A percentile compares a stretch with the other conserved stretches of the same genome.
Conservation (phyloP, 23 red algal species). For the Gracilaria caudata region DNA sequence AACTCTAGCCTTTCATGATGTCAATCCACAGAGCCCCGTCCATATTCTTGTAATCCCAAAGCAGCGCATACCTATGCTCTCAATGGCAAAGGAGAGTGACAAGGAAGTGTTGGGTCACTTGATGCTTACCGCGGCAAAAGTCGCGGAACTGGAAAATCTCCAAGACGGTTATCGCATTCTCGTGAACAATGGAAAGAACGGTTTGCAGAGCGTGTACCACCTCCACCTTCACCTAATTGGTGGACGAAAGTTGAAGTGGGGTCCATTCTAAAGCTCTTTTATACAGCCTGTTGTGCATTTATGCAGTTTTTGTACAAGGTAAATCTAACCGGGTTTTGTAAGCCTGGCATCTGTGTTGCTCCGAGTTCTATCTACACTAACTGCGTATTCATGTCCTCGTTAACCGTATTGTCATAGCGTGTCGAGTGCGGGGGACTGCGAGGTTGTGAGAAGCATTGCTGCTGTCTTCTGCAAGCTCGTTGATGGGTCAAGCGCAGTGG, state of each 20-base stretch:
- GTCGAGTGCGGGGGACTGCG: background rate
- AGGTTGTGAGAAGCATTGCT: conserved; percentile 37
- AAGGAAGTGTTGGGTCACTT: conserved; percentile 82
- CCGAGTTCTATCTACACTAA: background rate
- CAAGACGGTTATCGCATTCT: conserved; percentile 78
- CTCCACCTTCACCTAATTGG: conserved; percentile 92
- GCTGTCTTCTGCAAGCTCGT: conserved; percentile 26
- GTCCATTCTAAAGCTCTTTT: conserved; percentile 43
- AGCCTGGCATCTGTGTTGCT: background rate
- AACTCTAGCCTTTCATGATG: conserved; percentile 85
- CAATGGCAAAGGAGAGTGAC: conserved; percentile 56
- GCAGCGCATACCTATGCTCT: conserved; percentile 71
- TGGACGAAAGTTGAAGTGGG: conserved; percentile 79
- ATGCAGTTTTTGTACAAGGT: conserved; percentile 32
- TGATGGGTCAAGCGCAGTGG: background rate
- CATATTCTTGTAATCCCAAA: conserved; percentile 92
- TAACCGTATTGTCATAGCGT: conserved; percentile 12
- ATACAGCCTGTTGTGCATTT: conserved; percentile 10
- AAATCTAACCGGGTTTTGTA: background rate
- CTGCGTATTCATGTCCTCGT: background rate
- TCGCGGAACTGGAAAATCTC: conserved; percentile 69
- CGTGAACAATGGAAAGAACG: conserved; percentile 90
- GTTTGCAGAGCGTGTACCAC: conserved; percentile 90
- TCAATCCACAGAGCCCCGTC: conserved; percentile 88
- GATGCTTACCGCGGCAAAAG: conserved; percentile 78